Base-by-base conservation (phyloP, 1,139 yeast species). In the Casaregolazyma suthepensis region DNA sequence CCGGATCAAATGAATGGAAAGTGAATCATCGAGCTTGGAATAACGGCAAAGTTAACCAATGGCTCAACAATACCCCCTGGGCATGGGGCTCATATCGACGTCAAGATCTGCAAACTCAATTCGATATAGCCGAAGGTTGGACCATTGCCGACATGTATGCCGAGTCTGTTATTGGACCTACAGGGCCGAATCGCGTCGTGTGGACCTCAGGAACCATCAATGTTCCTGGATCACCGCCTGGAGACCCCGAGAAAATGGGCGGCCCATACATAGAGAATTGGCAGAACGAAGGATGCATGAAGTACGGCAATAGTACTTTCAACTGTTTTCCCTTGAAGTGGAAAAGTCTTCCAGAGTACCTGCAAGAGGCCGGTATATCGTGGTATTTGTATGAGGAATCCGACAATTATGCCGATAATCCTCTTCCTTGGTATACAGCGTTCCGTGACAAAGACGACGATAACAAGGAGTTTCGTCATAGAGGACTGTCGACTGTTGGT, bases 211-310 rank as follows among this genome's bases (percentile, higher is more conserved):
- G 64, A 37, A 51, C 58, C 4, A 54, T 61, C 31, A 61, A 61
- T 51, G 55, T 45, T 48, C 57, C 26, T 40, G 50, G 53, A 19
- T 51, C 53, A 6, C 44, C 53, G 15, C 53, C 53, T 5, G 59
- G 62, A 10, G 55, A 55, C 42, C 26, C 29, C 19, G 19, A 18
- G 3, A 35, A 43, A 18, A 45, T 22, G 45, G 66, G 66, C 13
- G 66, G 66, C 18, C 62, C 61, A 6, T 63, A 57, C 48, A 62
- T 61, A 46, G 66, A 63, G 51, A 63, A 63, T 54, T 56, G 57
- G 52, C 55, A 54, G 46, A 56, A 54, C 23, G 56, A 56, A 7
- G 64, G 59, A 12, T 63, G 65, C 45, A 50, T 42, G 53, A 59
- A 46, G 62, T 58, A 15, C 52, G 52, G 29, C 22, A 37, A 18